A percentile compares a stretch with the other conserved stretches of the same genome.
phyloP scores from a whole-genome alignment of 2,329 filamentous ascomycete species.

The Microdochium bolleyi region DNA sequence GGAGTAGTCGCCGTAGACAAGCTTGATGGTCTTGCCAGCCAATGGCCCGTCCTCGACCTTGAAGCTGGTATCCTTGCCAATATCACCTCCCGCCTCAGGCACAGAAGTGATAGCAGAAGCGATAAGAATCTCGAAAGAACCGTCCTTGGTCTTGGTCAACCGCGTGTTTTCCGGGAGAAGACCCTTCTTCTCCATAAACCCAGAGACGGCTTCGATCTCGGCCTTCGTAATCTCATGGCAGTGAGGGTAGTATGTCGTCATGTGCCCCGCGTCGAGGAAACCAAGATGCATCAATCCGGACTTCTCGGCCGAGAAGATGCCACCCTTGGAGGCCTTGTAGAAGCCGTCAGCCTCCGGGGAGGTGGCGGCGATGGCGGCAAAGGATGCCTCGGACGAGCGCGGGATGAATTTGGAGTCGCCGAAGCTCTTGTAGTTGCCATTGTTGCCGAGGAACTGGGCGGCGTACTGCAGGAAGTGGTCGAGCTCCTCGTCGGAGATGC shows the following conservation, averaged over 20 bases:
- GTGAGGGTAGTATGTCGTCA: slow-evolving; percentile 77
- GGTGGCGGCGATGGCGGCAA: slow-evolving; percentile 56
- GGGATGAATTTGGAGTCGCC: slow-evolving; percentile 81
- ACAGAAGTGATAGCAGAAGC: slow-evolving; percentile 57
- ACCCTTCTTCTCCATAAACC: slow-evolving; percentile 64
- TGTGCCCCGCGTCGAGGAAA: slow-evolving; percentile 65
- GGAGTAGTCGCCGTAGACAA: slow-evolving; percentile 69
- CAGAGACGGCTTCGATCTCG: slow-evolving; percentile 66
- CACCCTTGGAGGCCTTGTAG: slow-evolving; percentile 61
- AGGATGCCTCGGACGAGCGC: slow-evolving; percentile 53
- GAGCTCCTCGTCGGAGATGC: slow-evolving; percentile 55
- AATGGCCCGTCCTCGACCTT: slow-evolving; percentile 50
- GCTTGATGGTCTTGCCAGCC: slow-evolving; percentile 58
- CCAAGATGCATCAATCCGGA: slow-evolving; percentile 66
- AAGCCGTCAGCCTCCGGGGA: slow-evolving; percentile 52
- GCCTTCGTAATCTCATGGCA: slow-evolving; percentile 65
- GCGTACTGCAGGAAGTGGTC: slow-evolving; percentile 69
- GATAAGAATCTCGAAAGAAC: slow-evolving; percentile 65
- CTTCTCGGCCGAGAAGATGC: slow-evolving; percentile 61
- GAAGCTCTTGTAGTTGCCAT: slow-evolving; percentile 81
- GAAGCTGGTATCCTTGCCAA: slow-evolving; percentile 57
- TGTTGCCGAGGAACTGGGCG: slow-evolving; percentile 71
- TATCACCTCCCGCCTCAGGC: slow-evolving; percentile 58
- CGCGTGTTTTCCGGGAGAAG: slow-evolving; percentile 72
- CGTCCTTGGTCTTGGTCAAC: slow-evolving; percentile 56